Evolutionary conservation across 2,329 filamentous ascomycete genomes (phyloP).

Genomic region (Apiospora kogelbergensis): DNA sequence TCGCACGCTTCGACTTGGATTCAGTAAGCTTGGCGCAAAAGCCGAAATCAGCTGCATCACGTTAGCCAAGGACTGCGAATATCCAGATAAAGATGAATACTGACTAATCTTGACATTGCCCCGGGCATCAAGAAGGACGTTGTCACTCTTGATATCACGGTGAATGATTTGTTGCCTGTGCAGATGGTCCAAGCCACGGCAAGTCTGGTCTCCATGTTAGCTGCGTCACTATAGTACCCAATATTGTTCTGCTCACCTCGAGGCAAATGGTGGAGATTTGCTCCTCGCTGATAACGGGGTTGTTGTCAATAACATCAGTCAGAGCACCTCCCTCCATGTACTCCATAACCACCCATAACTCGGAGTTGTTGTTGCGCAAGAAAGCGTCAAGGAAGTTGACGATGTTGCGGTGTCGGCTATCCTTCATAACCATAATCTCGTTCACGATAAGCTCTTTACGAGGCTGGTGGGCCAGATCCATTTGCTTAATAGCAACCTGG

Average conservation of each 20-base stretch:
- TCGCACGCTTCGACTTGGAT: conserved; percentile 93
- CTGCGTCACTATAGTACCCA: background rate
- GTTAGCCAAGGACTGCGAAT: background rate
- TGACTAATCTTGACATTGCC: conserved; percentile 97
- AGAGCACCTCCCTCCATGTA: conserved; percentile 98
- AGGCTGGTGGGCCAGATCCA: conserved; percentile 96
- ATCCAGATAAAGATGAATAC: conserved; percentile 35
- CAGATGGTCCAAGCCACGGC: conserved; percentile 89
- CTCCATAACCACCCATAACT: conserved; percentile 99
- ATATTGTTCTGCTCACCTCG: conserved; percentile 63
- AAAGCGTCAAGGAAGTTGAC: conserved; percentile 99
- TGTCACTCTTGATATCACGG: conserved; percentile 99
- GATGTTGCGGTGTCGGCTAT: conserved; percentile 96
- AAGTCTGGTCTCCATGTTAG: conserved; percentile 63
- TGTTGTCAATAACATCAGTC: conserved; percentile 99
- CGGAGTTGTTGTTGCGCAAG: conserved; percentile 87
- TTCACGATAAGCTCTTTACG: conserved; percentile 98
- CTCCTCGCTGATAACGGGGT: conserved; percentile 88
- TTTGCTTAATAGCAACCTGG: conserved; percentile 98
- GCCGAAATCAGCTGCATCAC: conserved; percentile 80
- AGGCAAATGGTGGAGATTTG: conserved; percentile 97
- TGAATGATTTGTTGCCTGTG: conserved; percentile 98
- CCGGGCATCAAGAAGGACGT: conserved; percentile 89
- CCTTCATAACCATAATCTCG: conserved; percentile 99
- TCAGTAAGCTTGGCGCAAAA: conserved; percentile 99